phyloP scores from a whole-genome alignment of 257 asterid genomes.

The Solanum tacnaense region DNA sequence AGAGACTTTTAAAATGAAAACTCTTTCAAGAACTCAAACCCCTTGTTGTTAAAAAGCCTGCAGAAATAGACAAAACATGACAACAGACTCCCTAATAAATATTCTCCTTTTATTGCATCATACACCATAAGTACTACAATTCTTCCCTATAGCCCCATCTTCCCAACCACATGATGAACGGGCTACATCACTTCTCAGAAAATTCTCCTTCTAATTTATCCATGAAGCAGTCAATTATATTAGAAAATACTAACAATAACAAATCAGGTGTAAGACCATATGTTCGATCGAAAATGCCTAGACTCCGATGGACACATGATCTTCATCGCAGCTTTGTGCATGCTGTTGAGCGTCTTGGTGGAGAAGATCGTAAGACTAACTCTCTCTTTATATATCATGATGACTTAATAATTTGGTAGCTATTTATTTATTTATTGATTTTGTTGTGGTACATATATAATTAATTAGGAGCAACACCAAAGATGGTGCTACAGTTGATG shows the following conservation, averaged over 20 bases:
- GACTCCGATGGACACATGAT: slow-evolving; percentile 58
- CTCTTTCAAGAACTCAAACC: background rate
- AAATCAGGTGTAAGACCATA: slow-evolving; percentile 36
- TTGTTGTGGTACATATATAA: background rate
- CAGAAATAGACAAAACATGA: background rate
- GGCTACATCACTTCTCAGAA: background rate
- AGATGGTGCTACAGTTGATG: slow-evolving; percentile 72
- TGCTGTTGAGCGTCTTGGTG: slow-evolving; percentile 65
- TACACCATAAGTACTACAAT: no score
- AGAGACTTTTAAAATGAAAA: slow-evolving; percentile 11
- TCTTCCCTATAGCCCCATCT: background rate
- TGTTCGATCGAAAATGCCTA: slow-evolving; percentile 48
- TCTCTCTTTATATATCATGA: background rate
- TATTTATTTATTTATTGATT: background rate
- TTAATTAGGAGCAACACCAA: slow-evolving; percentile 65
- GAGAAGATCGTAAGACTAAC: slow-evolving; percentile 46
- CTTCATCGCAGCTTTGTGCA: slow-evolving; percentile 57
- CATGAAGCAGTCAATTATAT: background rate
- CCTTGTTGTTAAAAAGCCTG: background rate
- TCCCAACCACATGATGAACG: background rate
- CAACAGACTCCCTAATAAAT: background rate
- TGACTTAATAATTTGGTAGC: background rate
- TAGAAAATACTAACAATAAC: background rate
- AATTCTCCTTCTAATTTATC: background rate
- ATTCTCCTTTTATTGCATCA: background rate